Conservation (phyloP, 2,329 filamentous ascomycete species). For the Clonostachys sp. region DNA sequence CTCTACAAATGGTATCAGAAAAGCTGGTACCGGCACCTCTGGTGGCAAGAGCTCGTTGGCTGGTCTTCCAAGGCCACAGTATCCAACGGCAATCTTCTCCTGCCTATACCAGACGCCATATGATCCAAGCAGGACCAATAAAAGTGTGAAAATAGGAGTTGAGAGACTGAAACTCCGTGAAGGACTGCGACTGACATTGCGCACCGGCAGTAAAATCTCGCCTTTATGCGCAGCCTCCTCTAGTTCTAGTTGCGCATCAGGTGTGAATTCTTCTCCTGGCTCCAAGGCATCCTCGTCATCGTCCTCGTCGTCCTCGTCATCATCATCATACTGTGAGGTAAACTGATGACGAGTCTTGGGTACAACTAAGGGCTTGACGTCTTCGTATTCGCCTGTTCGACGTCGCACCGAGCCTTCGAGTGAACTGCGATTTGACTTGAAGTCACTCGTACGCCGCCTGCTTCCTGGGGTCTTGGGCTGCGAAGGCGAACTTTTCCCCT, state of each 20-base stretch:
- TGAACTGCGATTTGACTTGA: background rate
- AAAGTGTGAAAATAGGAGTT: conserved; percentile 66
- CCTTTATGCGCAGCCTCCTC: conserved; percentile 60
- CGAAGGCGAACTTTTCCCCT: conserved; percentile 72
- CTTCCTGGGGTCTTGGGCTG: conserved; percentile 40
- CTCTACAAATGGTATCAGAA: conserved; percentile 62
- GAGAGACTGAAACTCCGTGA: conserved; percentile 43
- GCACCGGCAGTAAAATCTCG: conserved; percentile 35
- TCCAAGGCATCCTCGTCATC: conserved; percentile 35
- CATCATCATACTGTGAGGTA: background rate
- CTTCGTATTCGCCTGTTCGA: conserved; percentile 31
- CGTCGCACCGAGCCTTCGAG: no score
- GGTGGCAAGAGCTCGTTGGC: conserved; percentile 44
- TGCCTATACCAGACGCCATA: conserved; percentile 84
- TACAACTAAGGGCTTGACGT: conserved; percentile 9
- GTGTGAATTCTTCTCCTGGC: conserved; percentile 87
- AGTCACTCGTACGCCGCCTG: conserved; percentile 36
- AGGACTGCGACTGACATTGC: conserved; percentile 29
- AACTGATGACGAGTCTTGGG: background rate
- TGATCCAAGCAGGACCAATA: conserved; percentile 64
- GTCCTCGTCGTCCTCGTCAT: conserved; percentile 11
- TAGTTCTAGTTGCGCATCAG: conserved; percentile 80
- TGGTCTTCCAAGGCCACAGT: conserved; percentile 78
- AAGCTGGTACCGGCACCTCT: conserved; percentile 61
- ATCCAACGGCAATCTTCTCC: conserved; percentile 94